Conservation (phyloP, 2,329 filamentous ascomycete genomes). For the Colletotrichum spinosum region DNA sequence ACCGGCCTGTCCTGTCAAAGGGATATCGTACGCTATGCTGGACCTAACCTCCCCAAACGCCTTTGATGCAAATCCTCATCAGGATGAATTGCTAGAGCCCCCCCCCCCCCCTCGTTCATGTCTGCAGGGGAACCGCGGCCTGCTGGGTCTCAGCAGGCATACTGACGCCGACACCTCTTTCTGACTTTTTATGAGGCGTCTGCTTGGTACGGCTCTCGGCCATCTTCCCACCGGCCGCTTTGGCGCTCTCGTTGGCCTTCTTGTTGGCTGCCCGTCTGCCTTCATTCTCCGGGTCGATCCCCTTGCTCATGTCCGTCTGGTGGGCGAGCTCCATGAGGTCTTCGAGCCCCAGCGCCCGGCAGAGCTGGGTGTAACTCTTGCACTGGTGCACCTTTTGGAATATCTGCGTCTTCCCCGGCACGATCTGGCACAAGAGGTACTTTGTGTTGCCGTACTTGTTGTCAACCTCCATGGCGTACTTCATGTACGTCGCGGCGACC, state of each 20-base stretch:
- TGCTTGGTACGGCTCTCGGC: conserved; percentile 43
- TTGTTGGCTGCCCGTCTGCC: conserved; percentile 48
- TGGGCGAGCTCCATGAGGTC: conserved; percentile 73
- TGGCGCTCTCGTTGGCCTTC: conserved; percentile 52
- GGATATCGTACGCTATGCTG: conserved; percentile 32
- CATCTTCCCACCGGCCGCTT: conserved; percentile 62
- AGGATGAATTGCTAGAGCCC: not conserved
- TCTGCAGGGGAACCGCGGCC: conserved; percentile 39
- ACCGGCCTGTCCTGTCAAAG: conserved; percentile 12
- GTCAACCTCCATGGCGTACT: conserved; percentile 78
- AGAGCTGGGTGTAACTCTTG: conserved; percentile 78
- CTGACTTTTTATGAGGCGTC: conserved; percentile 44
- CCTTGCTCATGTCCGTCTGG: conserved; percentile 73
- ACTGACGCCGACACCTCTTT: conserved; percentile 42
- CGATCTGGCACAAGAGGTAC: conserved; percentile 85
- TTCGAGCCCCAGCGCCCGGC: conserved; percentile 73
- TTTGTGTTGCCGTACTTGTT: conserved; percentile 96
- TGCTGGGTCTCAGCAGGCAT: conserved; percentile 36
- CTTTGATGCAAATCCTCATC: conserved; percentile 24
- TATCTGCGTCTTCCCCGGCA: conserved; percentile 79
- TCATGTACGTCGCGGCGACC: conserved; percentile 81
- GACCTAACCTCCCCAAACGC: conserved; percentile 27
- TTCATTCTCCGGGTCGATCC: conserved; percentile 63
- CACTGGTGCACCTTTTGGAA: conserved; percentile 72
- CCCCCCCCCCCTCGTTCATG: not conserved